Conservation (phyloP, 1,139 yeast species). For the Diutina rugosa region DNA sequence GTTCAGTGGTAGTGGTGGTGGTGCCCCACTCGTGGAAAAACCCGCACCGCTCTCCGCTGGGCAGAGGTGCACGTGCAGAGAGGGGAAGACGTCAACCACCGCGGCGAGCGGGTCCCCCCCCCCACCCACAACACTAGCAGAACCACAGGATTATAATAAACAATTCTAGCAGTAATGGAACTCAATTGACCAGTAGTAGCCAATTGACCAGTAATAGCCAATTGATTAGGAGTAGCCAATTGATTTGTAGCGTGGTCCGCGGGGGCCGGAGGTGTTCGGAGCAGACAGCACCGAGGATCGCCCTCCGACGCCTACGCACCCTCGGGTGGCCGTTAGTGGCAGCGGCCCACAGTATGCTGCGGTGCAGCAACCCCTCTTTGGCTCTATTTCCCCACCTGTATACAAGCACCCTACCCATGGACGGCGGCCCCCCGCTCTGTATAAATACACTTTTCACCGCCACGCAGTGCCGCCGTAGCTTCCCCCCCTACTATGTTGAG, state of each 20-base stretch:
- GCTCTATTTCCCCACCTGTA: neutral
- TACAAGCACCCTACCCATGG: neutral
- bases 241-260: too few species aligned
- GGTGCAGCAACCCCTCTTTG: neutral
- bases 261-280: neutral
- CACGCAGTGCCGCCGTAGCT: neutral
- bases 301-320: neutral
- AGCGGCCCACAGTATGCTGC: neutral
- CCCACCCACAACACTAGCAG: too few species aligned
- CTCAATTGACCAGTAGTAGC: too few species aligned
- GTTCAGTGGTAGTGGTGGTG: neutral
- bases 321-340: neutral
- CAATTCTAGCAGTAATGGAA: too few species aligned
- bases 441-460: neutral
- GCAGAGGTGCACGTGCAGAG: neutral
- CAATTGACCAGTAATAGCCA: too few species aligned
- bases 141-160: too few species aligned
- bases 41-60: neutral
- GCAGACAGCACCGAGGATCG: neutral
- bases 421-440: neutral
- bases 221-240: too few species aligned
- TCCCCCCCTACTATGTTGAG: neutral
- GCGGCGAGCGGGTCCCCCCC: neutral
- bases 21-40: neutral
- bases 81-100: neutral